Evolutionary conservation across 1,284 basidiomycete genomes (phyloP).

Genomic region (Lentinula novae-zelandiae): DNA sequence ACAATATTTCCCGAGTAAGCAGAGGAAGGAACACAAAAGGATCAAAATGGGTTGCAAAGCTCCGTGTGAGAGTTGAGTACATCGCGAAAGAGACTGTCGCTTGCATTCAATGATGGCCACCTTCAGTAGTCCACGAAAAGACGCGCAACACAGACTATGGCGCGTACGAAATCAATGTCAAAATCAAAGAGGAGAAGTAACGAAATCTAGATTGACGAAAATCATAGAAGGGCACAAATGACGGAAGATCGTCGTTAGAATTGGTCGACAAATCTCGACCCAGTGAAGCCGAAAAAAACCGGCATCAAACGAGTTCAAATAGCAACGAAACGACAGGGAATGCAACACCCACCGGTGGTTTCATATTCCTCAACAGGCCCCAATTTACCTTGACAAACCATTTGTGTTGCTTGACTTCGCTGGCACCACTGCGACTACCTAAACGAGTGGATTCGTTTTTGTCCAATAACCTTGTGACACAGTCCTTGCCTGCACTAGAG

Average conservation of each 20-base stretch:
- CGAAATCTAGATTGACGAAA: conserved; percentile 11
- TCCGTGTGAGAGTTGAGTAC: neutral
- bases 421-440: conserved; percentile 91
- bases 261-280: neutral
- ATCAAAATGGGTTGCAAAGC: neutral
- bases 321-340: too few species aligned
- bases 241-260: neutral
- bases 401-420: conserved; percentile 98
- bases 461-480: conserved; percentile 85
- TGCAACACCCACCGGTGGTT: conserved; percentile 78
- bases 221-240: neutral
- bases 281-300: conserved; percentile 1
- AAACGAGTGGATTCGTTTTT: conserved; percentile 90
- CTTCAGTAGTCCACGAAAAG: neutral
- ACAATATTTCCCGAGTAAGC: neutral
- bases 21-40: neutral
- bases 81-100: neutral
- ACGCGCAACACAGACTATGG: neutral
- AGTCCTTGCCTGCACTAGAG: conserved; percentile 78
- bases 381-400: conserved; percentile 98
- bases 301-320: neutral
- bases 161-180: conserved; percentile 3
- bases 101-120: neutral
- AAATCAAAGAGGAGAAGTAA: conserved; percentile 2
- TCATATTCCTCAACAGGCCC: conserved; percentile 91